Conservation (phyloP, 768 basidiomycete genomes). For the Macrolepiota albuminosa region DNA sequence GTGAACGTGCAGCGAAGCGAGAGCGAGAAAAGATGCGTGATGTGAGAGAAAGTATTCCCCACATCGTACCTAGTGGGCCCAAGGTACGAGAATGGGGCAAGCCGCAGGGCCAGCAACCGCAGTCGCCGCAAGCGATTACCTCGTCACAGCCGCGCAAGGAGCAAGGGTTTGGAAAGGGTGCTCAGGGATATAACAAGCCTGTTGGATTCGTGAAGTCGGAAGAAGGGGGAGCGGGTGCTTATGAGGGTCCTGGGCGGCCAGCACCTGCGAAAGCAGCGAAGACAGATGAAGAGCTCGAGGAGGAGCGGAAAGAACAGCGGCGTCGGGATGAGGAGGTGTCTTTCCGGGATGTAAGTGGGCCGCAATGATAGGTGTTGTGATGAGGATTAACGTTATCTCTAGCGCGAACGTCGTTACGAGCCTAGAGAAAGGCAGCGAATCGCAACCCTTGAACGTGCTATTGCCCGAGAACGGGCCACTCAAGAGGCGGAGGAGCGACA, state of each 20-base stretch:
- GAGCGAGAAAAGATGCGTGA: conserved; percentile 88
- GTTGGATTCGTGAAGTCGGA: conserved; percentile 79
- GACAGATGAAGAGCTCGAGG: conserved; percentile 88
- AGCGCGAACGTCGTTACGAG: conserved; percentile 96
- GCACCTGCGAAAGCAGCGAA: conserved; percentile 38
- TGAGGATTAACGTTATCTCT: background rate
- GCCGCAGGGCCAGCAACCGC: conserved; percentile 30
- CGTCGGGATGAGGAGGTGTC: conserved; percentile 78
- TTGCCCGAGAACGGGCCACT: conserved; percentile 65
- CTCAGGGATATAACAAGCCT: conserved; percentile 76
- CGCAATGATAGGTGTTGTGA: background rate
- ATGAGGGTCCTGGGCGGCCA: conserved; percentile 27
- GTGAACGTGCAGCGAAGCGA: conserved; percentile 88
- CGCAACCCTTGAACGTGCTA: conserved; percentile 67
- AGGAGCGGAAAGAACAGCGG: conserved; percentile 70
- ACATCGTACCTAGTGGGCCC: conserved; percentile 61
- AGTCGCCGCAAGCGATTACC: conserved; percentile 24
- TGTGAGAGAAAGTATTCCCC: conserved; percentile 53
- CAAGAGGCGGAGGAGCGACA: conserved; percentile 80
- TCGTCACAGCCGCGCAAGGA: conserved; percentile 33
- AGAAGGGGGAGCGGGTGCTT: conserved; percentile 25
- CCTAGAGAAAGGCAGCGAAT: conserved; percentile 83
- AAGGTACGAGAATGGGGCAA: conserved; percentile 80
- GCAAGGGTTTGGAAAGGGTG: conserved; percentile 57
- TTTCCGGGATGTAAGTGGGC: conserved; percentile 72